phyloP scores from a whole-genome alignment of 1,284 basidiomycete genomes.

The Trametes sp. region DNA sequence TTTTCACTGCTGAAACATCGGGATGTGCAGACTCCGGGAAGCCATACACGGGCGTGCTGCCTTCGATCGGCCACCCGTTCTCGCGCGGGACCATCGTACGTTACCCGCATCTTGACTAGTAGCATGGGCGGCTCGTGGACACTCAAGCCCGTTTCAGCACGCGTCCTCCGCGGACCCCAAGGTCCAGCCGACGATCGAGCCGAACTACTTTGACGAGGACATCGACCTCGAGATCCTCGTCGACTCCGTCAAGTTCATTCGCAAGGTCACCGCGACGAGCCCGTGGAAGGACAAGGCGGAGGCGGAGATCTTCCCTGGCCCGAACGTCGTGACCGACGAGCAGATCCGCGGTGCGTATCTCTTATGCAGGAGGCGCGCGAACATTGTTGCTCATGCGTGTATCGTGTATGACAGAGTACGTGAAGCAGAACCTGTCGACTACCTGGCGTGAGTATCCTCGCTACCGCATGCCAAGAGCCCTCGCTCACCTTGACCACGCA shows the following conservation, averaged over 20 bases:
- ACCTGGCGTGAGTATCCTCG: neutral
- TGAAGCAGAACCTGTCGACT: constrained; percentile 10
- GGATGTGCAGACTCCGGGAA: constrained; percentile 24
- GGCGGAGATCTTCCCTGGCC: constrained; percentile 38
- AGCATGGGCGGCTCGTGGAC: no score
- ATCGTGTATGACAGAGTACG: neutral
- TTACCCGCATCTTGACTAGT: no score
- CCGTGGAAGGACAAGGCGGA: constrained; percentile 5
- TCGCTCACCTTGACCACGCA: neutral
- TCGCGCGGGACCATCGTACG: constrained; percentile 45
- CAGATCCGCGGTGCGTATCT: constrained; percentile 12
- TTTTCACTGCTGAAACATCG: constrained; percentile 4
- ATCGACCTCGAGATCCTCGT: constrained; percentile 46
- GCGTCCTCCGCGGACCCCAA: constrained; percentile 43
- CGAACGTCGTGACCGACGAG: constrained; percentile 15
- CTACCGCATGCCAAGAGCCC: neutral
- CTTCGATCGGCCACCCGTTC: constrained; percentile 27
- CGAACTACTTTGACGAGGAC: constrained; percentile 48
- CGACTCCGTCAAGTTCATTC: constrained; percentile 47
- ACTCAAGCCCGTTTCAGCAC: constrained; percentile 27
- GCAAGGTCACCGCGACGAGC: constrained; percentile 6
- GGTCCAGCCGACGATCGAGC: constrained; percentile 48
- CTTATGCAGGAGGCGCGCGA: neutral
- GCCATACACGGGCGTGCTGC: constrained; percentile 27
- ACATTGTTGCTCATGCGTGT: constrained; percentile 16